Evolutionary conservation across 2,329 filamentous ascomycete species (phyloP), one percentile per base, ranked within the genome.

Genomic region (Penicillium rolfsii): DNA sequence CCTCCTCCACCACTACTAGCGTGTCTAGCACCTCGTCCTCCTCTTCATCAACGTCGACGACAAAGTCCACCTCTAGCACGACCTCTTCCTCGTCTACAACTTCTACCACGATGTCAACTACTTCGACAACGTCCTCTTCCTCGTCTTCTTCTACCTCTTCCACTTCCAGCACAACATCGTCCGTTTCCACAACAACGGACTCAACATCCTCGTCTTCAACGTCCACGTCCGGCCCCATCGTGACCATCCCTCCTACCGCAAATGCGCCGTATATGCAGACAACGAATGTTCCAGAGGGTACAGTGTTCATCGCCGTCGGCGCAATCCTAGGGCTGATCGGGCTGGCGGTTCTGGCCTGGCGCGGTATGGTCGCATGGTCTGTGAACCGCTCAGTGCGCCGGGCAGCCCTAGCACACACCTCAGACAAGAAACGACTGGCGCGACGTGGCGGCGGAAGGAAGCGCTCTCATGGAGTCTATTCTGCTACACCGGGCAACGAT

Each of bases 301-400:
- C 94, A 4, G 90, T 99, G 61, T 99, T 99, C 80, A 99, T 99
- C 70, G 90, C 88, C 24, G 95, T 98, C 1, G 95, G 95, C 49
- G 90, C 93, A 28, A 89, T 92, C 30, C 85, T 99, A 6, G 95
- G 91, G 16, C 89, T 93, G 66, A 86, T 97, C 65, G 91, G 88
- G 11, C 81, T 92, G 8, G 88, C 87, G n/a, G 86, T 98, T 48
- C 83, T 99, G 12, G 83, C 90, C 60, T 99, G 95, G 95, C 91
- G 94, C 62, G 89, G 84, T 54, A 85, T 97, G 58, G 88, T 97
- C 61, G 93, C 91, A 62, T 96, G 92, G 85, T 90, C 94, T 45
- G 86, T 99, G 60, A 94, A 97, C 77, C 91, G 94, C 61, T 95
- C 91, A 38, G 93, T 98, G 60, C 90, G 91, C 74, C 89, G 89